Evolutionary conservation across 2,329 filamentous ascomycete species (phyloP), one percentile per base, ranked within the genome.

Genomic region (Nemania abortiva): DNA sequence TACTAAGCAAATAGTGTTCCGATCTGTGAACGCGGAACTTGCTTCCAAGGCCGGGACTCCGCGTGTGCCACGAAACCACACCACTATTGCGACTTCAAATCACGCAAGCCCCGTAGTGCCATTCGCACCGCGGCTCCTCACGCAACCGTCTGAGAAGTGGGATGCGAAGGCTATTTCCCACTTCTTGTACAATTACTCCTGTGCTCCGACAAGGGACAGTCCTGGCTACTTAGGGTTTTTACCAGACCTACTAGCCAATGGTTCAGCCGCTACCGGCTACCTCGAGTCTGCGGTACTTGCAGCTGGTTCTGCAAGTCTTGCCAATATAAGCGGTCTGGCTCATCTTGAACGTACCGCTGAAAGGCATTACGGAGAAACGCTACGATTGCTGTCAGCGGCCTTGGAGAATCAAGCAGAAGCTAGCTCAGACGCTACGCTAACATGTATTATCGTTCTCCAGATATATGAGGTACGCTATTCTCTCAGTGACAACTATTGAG

Each of bases 231-330:
- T 69, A 13, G 58, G 31, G 3, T 66, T 61, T 49, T 15, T 69
- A 18, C 54, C 67, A 6, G 67, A 63, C 18, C 49, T 69, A 52
- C 31, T 69, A 27, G 18, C 15, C 13, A 58, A 24, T 1, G 42
- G 29, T 15, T 24, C 58, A 22, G 45, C 20, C 29, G 29, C 10
- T 34, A 27, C 6, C 24, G 7, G 13, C 29, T 45, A 66, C 5
- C 58, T 69, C 31, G 11, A 63, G 24, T 66, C 67, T 6, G 67
- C 54, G 9, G 63, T 69, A 31, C 58, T 69, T 34, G 67, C 67
- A 7, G 67, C 67, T 49, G 67, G 67, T n/a, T 66, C 39, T 27
- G 67, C 67, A 24, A 66, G 63, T 45, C 63, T 69, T 22, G 58
- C 54, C 10, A 69, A 69, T 49, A 60, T 66, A 52, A 66, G 63